Conservation (phyloP, 2,329 filamentous ascomycete genomes). For the Cordyceps sp. region DNA sequence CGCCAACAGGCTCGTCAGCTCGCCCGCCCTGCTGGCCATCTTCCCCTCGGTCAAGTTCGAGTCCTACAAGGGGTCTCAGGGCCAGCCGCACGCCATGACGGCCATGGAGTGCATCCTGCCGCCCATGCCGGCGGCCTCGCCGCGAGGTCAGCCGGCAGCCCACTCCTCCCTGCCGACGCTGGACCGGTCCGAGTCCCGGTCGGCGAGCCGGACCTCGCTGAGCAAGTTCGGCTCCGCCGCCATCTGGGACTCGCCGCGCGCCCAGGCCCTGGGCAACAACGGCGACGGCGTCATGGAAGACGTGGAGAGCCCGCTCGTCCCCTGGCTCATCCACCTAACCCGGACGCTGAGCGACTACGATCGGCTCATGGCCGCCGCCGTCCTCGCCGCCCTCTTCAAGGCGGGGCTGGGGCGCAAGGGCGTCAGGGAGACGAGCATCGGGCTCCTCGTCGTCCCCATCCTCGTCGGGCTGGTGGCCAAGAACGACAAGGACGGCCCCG, state of each 20-base stretch:
- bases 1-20: conserved; percentile 52
- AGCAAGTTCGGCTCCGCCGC: conserved; percentile 12
- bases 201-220: conserved; percentile 11
- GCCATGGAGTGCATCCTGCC: conserved; percentile 53
- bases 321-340: conserved; percentile 53
- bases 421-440: conserved; percentile 43
- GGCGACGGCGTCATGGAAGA: conserved; percentile 31
- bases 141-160: conserved; percentile 10
- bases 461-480: conserved; percentile 44
- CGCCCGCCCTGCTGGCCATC: conserved; percentile 51
- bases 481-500: conserved; percentile 26
- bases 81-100: conserved; percentile 25
- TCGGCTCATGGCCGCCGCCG: conserved; percentile 49
- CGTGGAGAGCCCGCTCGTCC: conserved; percentile 52
- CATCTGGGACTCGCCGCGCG: conserved; percentile 15
- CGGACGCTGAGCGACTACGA: conserved; percentile 40
- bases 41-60: conserved; percentile 45
- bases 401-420: conserved; percentile 47
- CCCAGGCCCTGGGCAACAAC: conserved; percentile 9
- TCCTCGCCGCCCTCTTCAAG: conserved; percentile 54
- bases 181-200: conserved; percentile 12
- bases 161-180: conserved; percentile 8
- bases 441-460: conserved; percentile 52
- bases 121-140: conserved; percentile 25
- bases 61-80: conserved; percentile 27